Base-by-base conservation (phyloP, 2,329 filamentous ascomycete genomes). In the Talaromyces sp. region DNA sequence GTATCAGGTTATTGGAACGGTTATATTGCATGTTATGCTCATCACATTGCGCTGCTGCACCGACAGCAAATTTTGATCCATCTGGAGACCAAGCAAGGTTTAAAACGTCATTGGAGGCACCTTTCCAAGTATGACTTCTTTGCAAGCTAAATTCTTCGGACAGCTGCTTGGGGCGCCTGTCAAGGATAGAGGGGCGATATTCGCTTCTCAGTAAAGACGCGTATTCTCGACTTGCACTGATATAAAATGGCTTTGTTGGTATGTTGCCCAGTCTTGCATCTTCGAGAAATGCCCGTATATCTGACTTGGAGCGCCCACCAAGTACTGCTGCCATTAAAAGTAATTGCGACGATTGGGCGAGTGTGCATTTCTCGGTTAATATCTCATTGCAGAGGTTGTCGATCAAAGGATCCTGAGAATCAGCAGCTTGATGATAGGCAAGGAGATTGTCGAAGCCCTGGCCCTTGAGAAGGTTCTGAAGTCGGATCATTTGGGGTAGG, bases 11-110 rank as follows among this genome's bases (percentile, higher is more conserved):
- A 59, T 83, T 80, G 0, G 76, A 73, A 39, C 80, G 72, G 59
- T 86, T 86, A 64, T 86, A 86, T 40, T 83, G 78, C 77, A 83
- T 81, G n/a, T 78, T 81, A 46, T 78, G 71, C 2, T 74, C 67
- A 62, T 85, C 83, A 3, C 78, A 78, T 5, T 83, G 77, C 31
- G 82, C 79, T 5, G 82, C 79, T 4, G 82, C 80, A 1, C 83
- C 84, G 9, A 79, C 81, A 28, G 80, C 82, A 63, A 86, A 86
- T 3, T 64, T 71, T 2, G 75, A 75, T 2, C 82, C 80, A 66
- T 83, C 74, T 2, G 77, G 74, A 2, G 80, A 78, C 84, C 84
- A 87, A 13, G 81, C 77, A 3, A 85, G 69, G 9, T 77, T 75
- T 35, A 80, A 75, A 1, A 86, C 77, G 66, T 86, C 84, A 22